phyloP scores from a whole-genome alignment of 2,329 filamentous ascomycete genomes.

The Ophiostoma perfectum region DNA sequence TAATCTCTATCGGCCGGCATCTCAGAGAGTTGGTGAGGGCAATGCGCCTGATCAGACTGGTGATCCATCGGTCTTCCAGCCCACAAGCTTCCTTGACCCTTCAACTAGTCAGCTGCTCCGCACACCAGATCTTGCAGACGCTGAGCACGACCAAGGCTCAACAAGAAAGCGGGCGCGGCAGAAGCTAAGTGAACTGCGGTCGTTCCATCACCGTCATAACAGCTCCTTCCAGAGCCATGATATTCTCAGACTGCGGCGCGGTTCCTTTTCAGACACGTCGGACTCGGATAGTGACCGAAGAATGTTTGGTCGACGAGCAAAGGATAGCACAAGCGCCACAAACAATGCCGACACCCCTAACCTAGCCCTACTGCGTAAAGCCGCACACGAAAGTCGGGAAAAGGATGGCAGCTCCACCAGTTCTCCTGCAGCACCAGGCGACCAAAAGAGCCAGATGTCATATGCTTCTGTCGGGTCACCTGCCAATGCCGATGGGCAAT shows the following conservation, averaged over 20 bases:
- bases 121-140: not conserved
- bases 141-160: constrained; percentile 42
- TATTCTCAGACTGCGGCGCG: constrained; percentile 47
- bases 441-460: not conserved
- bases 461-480: not conserved
- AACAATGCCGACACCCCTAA: not conserved
- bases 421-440: not conserved
- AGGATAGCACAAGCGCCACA: not conserved
- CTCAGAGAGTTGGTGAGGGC: constrained; percentile 20
- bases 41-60: not conserved
- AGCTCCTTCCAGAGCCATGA: constrained; percentile 43
- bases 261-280: constrained; percentile 56
- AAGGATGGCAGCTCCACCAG: not conserved
- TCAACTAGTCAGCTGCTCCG: not conserved
- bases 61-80: not conserved
- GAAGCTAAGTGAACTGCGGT: constrained; percentile 53
- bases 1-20: constrained; percentile 30
- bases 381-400: not conserved
- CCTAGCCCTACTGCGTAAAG: not conserved
- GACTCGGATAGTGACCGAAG: constrained; percentile 54
- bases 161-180: constrained; percentile 55
- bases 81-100: not conserved
- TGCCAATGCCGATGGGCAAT: not conserved
- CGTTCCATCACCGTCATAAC: constrained; percentile 50
- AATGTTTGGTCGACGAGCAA: constrained; percentile 24